phyloP scores from a whole-genome alignment of 1,284 basidiomycete genomes.

The Papiliotrema laurentii region DNA sequence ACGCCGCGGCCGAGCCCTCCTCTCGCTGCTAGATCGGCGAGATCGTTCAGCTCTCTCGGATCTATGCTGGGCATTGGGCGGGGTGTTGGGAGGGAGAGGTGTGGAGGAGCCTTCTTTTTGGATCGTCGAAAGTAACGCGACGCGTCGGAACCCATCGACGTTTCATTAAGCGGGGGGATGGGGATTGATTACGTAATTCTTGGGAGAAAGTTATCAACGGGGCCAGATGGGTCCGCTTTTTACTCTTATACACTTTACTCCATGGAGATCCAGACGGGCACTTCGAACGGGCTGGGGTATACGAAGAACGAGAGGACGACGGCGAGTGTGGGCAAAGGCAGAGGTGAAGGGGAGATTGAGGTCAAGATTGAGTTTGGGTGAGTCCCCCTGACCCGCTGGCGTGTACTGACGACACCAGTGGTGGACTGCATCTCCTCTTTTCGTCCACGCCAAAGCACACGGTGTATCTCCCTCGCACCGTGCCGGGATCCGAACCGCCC shows the following conservation, averaged over 20 bases:
- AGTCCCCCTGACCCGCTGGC: slow-evolving; percentile 9
- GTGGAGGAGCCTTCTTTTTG: too few relatives aligned
- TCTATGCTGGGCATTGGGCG: slow-evolving; percentile 29
- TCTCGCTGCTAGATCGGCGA: slow-evolving; percentile 30
- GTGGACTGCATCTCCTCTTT: slow-evolving; percentile 82
- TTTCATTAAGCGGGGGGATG: too few relatives aligned
- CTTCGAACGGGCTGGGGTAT: slow-evolving; percentile 25
- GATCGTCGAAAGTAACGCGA: background rate
- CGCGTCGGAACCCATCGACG: slow-evolving; percentile 1
- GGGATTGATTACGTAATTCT: too few relatives aligned
- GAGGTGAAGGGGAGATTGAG: slow-evolving; percentile 23
- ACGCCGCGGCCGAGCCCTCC: slow-evolving; percentile 38
- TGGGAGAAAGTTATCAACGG: too few relatives aligned
- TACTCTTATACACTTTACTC: background rate
- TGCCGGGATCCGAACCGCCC: slow-evolving; percentile 38
- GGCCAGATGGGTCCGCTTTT: background rate
- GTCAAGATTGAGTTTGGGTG: slow-evolving; percentile 47
- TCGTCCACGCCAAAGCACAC: slow-evolving; percentile 61
- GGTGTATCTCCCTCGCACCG: slow-evolving; percentile 57
- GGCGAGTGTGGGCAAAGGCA: background rate
- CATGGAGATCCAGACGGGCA: slow-evolving; percentile 1
- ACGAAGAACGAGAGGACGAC: background rate
- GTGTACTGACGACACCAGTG: slow-evolving; percentile 48
- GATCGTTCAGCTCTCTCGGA: slow-evolving; percentile 36
- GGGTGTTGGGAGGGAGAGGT: too few relatives aligned